Conservation (phyloP, 1,284 basidiomycete species). For the Cutaneotrichosporon dermatis region DNA sequence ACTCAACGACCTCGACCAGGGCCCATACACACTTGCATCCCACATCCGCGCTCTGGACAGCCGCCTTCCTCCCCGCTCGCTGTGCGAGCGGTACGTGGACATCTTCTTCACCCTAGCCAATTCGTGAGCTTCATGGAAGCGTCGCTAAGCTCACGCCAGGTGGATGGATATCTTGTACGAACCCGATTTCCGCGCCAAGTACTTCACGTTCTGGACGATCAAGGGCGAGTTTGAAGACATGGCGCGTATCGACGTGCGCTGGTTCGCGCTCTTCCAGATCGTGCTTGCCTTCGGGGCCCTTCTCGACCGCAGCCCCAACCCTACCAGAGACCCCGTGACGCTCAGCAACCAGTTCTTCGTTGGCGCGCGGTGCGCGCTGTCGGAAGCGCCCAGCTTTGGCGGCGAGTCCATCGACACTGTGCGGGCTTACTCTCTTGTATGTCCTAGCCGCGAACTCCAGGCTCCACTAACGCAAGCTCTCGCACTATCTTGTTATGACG, state of each 20-base stretch:
- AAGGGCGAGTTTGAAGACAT: slow-evolving; percentile 26
- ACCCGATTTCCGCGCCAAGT: slow-evolving; percentile 28
- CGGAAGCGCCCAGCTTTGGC: slow-evolving; percentile 27
- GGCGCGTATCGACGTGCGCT: slow-evolving; percentile 29
- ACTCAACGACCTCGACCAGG: slow-evolving; percentile 8
- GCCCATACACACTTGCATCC: slow-evolving; percentile 10
- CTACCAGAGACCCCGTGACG: slow-evolving; percentile 20
- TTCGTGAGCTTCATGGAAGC: slow-evolving; percentile 14
- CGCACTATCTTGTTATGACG: slow-evolving; percentile 27
- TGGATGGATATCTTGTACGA: slow-evolving; percentile 32
- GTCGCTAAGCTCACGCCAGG: slow-evolving; percentile 7
- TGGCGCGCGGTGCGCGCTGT: slow-evolving; percentile 25
- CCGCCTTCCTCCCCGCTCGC: slow-evolving; percentile 21
- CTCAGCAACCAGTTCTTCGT: slow-evolving; percentile 24
- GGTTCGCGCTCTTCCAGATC: slow-evolving; percentile 32
- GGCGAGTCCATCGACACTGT: slow-evolving; percentile 35
- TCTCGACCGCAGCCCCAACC: slow-evolving; percentile 13
- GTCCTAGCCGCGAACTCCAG: background rate
- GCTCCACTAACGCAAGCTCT: slow-evolving; percentile 20
- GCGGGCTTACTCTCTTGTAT: slow-evolving; percentile 26
- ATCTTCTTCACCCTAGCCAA: slow-evolving; percentile 30
- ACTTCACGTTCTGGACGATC: slow-evolving; percentile 25
- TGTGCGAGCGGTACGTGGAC: slow-evolving; percentile 25
- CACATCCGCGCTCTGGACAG: slow-evolving; percentile 25
- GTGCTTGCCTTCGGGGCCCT: slow-evolving; percentile 33